Evolutionary conservation across 2,329 filamentous ascomycete genomes (phyloP).

Genomic region (Calonectria leucothoes): DNA sequence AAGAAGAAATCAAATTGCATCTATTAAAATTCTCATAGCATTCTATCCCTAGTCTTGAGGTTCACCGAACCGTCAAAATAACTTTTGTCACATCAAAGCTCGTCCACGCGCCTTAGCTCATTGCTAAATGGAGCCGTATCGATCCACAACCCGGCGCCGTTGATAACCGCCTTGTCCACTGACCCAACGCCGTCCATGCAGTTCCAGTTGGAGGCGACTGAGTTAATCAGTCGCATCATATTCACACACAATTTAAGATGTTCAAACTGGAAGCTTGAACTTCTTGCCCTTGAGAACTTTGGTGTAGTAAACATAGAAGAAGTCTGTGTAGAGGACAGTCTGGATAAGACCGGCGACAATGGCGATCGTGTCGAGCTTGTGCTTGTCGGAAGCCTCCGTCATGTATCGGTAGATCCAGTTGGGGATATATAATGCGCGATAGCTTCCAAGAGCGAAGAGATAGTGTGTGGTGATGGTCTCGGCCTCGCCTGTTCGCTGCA

Average conservation of each 20-base stretch:
- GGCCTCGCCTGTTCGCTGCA: slow-evolving; percentile 96
- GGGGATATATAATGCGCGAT: slow-evolving; percentile 95
- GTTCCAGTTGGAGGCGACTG: slow-evolving; percentile 28
- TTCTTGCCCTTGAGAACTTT: slow-evolving; percentile 93
- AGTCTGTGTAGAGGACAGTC: slow-evolving; percentile 96
- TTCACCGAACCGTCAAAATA: not conserved
- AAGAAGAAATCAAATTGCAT: not conserved
- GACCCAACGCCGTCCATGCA: slow-evolving; percentile 48
- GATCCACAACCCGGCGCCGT: slow-evolving; percentile 38
- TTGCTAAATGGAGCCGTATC: slow-evolving; percentile 33
- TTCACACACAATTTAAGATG: not conserved
- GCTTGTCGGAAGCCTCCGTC: slow-evolving; percentile 68
- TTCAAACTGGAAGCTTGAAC: slow-evolving; percentile 85
- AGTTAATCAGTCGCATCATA: not conserved
- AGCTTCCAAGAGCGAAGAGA: slow-evolving; percentile 90
- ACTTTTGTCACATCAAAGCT: slow-evolving; percentile 13
- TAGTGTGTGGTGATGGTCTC: slow-evolving; percentile 99
- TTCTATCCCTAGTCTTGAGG: slow-evolving; percentile 1
- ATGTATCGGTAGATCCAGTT: slow-evolving; percentile 98
- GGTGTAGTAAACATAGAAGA: slow-evolving; percentile 99
- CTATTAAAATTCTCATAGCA: slow-evolving; percentile 19
- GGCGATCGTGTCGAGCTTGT: slow-evolving; percentile 85
- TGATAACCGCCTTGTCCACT: slow-evolving; percentile 41
- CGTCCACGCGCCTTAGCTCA: slow-evolving; percentile 5
- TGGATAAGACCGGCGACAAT: slow-evolving; percentile 91